A percentile compares a stretch with the other conserved stretches of the same genome.
Evolutionary conservation across 176 grass and related monocot genomes (phyloP).

Genomic region (Calamus simplicifolius): DNA sequence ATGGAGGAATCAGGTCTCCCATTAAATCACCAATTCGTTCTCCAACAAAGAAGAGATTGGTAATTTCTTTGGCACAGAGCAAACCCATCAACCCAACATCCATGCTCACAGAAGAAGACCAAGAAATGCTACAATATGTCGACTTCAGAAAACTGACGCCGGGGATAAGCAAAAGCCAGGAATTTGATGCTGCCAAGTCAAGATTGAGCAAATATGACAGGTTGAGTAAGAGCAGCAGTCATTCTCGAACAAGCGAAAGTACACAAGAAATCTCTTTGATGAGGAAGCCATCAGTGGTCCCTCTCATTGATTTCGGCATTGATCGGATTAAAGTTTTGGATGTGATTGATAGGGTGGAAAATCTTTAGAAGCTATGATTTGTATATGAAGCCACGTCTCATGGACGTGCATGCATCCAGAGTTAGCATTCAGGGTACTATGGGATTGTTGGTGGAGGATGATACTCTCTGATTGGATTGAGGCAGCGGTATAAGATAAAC

Average conservation of each 20-base stretch:
- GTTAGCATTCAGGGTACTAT: no score
- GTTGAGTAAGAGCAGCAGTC: constrained; percentile 1
- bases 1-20: constrained; percentile 1
- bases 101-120: neutral
- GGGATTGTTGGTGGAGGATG: no score
- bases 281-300: neutral
- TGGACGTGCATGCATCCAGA: no score
- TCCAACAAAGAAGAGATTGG: neutral
- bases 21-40: constrained; percentile 3
- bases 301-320: constrained; percentile 25
- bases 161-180: constrained; percentile 9
- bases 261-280: neutral
- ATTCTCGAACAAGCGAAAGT: neutral
- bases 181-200: neutral
- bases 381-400: no score
- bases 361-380: neutral
- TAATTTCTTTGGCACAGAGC: neutral
- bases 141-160: neutral
- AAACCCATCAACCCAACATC: neutral
- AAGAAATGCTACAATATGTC: neutral
- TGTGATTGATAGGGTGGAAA: constrained; percentile 24
- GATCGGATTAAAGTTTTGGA: constrained; percentile 48
- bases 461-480: no score
- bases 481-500: no score
- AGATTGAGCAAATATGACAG: constrained; percentile 1